phyloP scores from a whole-genome alignment of 225 moss, liverwort and hornwort species.

The Bryum argenteum region DNA sequence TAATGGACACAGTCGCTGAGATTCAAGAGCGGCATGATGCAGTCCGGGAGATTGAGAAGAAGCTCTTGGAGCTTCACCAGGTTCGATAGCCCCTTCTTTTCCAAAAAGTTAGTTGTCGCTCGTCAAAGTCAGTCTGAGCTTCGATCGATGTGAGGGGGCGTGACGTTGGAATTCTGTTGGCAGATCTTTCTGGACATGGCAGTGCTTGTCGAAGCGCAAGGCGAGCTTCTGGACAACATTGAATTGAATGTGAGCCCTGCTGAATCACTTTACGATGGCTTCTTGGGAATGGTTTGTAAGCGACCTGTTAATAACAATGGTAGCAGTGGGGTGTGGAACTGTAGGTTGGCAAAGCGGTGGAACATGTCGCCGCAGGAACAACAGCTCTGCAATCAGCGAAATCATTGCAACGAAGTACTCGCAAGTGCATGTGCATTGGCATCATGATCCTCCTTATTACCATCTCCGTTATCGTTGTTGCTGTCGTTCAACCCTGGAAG shows the following conservation, averaged over 20 bases:
- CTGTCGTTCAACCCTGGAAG: conserved; percentile 82
- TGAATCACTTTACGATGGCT: neutral
- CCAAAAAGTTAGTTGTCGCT: no score
- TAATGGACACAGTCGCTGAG: conserved; percentile 91
- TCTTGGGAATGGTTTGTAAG: neutral
- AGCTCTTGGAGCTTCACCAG: conserved; percentile 89
- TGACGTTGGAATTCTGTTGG: neutral
- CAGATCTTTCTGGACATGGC: conserved; percentile 97
- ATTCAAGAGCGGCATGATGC: conserved; percentile 96
- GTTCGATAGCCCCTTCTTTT: conserved; percentile 28
- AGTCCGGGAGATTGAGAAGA: conserved; percentile 86
- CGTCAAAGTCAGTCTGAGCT: no score
- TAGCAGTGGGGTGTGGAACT: neutral
- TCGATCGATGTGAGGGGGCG: neutral
- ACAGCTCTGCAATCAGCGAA: conserved; percentile 69
- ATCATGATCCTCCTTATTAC: conserved; percentile 68
- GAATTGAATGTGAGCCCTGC: conserved; percentile 70
- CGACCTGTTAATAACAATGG: neutral
- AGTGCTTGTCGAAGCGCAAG: conserved; percentile 92
- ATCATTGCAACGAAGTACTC: conserved; percentile 71
- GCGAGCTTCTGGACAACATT: conserved; percentile 91
- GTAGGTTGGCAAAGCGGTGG: conserved; percentile 84
- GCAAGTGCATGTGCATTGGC: conserved; percentile 88
- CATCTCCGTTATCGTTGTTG: conserved; percentile 59
- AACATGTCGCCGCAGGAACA: conserved; percentile 73